Evolutionary conservation across 192 early-diverging fungal species (phyloP).

Genomic region (Entophlyctis helioformis): DNA sequence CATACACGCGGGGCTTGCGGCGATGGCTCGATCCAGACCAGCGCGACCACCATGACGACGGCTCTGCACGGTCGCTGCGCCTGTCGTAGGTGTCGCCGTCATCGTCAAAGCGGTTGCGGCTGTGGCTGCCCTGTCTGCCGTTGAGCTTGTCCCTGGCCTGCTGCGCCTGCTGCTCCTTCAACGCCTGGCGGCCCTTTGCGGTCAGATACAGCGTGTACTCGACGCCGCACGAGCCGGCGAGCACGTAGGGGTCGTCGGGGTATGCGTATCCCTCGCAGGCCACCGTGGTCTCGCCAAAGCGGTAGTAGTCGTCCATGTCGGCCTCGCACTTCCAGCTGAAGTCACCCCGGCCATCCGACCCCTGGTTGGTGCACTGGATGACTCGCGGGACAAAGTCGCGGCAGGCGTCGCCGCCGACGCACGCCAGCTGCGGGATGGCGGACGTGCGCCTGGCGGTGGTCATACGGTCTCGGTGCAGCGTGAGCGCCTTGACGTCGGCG

Average conservation of each 20-base stretch:
- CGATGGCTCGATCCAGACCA: no score
- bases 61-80: no score
- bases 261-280: constrained; percentile 32
- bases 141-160: no score
- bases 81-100: no score
- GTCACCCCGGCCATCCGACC: constrained; percentile 10
- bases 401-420: constrained; percentile 28
- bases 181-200: no score
- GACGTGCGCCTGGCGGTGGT: constrained; percentile 22
- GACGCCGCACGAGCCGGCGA: constrained; percentile 29
- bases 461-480: constrained; percentile 14
- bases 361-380: constrained; percentile 23
- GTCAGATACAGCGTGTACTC: constrained; percentile 20
- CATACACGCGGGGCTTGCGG: no score
- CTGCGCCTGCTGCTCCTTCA: no score
- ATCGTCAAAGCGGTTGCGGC: no score
- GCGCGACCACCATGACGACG: no score
- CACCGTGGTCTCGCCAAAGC: constrained; percentile 26
- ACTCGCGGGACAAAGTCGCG: constrained; percentile 7
- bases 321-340: constrained; percentile 30
- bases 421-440: constrained; percentile 29
- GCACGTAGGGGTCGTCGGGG: constrained; percentile 26
- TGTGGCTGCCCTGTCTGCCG: no score
- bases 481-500: constrained; percentile 19
- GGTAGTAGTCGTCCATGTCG: constrained; percentile 23